Percentiles rank a stretch among this genome's conserved stretches.
Evolutionary conservation across 2,329 filamentous ascomycete species (phyloP).

Genomic region (Trichoderma koningiopsis): DNA sequence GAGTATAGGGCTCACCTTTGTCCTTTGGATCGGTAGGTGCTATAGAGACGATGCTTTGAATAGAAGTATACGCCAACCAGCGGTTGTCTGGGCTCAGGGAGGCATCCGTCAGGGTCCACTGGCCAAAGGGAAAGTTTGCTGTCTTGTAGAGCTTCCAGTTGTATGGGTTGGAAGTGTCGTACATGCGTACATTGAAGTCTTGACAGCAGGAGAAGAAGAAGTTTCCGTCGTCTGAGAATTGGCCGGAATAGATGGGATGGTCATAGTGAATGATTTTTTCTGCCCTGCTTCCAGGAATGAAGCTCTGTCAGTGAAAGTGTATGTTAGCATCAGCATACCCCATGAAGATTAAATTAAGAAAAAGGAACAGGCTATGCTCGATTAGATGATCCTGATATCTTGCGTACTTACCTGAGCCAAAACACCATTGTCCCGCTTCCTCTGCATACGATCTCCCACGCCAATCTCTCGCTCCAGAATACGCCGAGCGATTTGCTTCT

Average conservation of each 20-base stretch:
- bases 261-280: slow-evolving; percentile 90
- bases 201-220: slow-evolving; percentile 94
- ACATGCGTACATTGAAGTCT: slow-evolving; percentile 94
- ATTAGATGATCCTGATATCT: slow-evolving; percentile 22
- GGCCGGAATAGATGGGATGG: slow-evolving; percentile 86
- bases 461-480: slow-evolving; percentile 84
- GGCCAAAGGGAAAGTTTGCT: slow-evolving; percentile 78
- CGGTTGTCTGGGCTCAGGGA: slow-evolving; percentile 88
- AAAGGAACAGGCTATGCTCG: not conserved
- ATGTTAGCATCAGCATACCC: not conserved
- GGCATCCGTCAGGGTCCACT: slow-evolving; percentile 96
- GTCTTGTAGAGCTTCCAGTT: slow-evolving; percentile 96
- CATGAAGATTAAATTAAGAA: not conserved
- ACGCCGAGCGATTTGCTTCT: slow-evolving; percentile 66
- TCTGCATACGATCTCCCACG: slow-evolving; percentile 60
- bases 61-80: slow-evolving; percentile 89
- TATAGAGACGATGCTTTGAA: slow-evolving; percentile 79
- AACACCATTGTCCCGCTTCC: slow-evolving; percentile 62
- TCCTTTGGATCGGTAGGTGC: slow-evolving; percentile 85
- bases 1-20: slow-evolving; percentile 72
- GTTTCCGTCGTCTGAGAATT: slow-evolving; percentile 95
- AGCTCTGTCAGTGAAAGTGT: slow-evolving; percentile 49
- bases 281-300: slow-evolving; percentile 76
- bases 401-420: slow-evolving; percentile 64
- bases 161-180: slow-evolving; percentile 94